Evolutionary conservation across 1,139 yeast species (phyloP), one percentile per base, ranked within the genome.

Genomic region (Geotrichum australiense): DNA sequence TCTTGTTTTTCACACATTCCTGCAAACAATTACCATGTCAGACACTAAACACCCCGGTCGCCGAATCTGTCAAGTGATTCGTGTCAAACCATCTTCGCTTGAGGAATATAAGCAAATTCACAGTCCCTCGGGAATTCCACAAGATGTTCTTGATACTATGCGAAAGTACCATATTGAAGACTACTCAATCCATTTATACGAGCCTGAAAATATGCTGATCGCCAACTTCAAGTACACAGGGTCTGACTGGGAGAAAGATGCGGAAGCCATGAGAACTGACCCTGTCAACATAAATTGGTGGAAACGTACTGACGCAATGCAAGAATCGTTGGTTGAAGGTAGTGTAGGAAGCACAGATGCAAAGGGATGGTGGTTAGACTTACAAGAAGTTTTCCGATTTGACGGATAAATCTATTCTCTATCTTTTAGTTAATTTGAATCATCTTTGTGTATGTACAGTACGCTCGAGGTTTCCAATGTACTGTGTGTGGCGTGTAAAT

Each of bases 201-300:
- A 65, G 6, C 48, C 50, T 27, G 55, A 59, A 42, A 51, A 52
- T 25, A 38, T 65, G 31, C 49, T 64, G 14, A 62, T 64, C 34
- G 65, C 67, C 30, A 60, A 47, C 37, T 53, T 64, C 54, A 63
- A 63, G 44, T 64, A 64, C 44, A 53, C 46, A 7, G 69, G 69
- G 8, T 59, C 61, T 35, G 54, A 65, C 47, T 62, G 66, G 63
- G 65, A 50, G 19, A 47, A 47, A 29, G 69, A 65, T 43, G 46
- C 59, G 1, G 62, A 57, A 37, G 52, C 50, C 7, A 63, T 63
- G 53, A 46, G 64, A 28, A 43, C 40, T 4, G 68, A 65, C 41
- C 60, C 58, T 14, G 67, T 58, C 3, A 65, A 65, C 48, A 60
- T 56, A 35, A 56, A 62, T 35, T 65, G 69, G 69, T 65, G 69